phyloP scores from a whole-genome alignment of 2,329 filamentous ascomycete species.

The Tolypocladium pustulatum region DNA sequence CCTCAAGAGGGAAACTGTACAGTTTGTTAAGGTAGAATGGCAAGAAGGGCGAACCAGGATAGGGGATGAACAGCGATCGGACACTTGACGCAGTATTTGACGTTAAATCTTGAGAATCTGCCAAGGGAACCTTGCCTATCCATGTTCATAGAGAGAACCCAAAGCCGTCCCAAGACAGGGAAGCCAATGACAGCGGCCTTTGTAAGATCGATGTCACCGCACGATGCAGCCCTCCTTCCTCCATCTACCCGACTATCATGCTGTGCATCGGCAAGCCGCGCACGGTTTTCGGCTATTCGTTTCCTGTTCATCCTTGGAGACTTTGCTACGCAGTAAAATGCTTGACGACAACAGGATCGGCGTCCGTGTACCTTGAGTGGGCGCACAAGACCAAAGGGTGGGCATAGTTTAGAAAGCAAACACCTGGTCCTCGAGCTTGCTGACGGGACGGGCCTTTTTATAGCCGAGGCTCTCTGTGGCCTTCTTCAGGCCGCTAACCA shows the following conservation, averaged over 20 bases:
- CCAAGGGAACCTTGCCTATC: background rate
- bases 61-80: background rate
- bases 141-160: background rate
- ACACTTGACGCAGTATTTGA: background rate
- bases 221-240: background rate
- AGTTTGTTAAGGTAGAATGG: background rate
- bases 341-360: background rate
- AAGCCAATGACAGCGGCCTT: background rate
- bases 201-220: too few relatives aligned
- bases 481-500: constrained; percentile 97
- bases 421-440: constrained; percentile 96
- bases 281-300: background rate
- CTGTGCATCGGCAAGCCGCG: background rate
- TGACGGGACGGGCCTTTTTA: constrained; percentile 85
- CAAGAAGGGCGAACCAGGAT: background rate
- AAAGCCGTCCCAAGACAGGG: background rate
- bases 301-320: background rate
- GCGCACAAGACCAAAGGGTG: background rate
- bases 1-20: too few relatives aligned
- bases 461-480: constrained; percentile 79
- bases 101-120: background rate
- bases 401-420: constrained; percentile 62
- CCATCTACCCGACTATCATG: background rate
- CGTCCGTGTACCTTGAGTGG: background rate
- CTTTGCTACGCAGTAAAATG: background rate